phyloP scores from a whole-genome alignment of 306 rosid genomes.

The Gleditsia sinensis region DNA sequence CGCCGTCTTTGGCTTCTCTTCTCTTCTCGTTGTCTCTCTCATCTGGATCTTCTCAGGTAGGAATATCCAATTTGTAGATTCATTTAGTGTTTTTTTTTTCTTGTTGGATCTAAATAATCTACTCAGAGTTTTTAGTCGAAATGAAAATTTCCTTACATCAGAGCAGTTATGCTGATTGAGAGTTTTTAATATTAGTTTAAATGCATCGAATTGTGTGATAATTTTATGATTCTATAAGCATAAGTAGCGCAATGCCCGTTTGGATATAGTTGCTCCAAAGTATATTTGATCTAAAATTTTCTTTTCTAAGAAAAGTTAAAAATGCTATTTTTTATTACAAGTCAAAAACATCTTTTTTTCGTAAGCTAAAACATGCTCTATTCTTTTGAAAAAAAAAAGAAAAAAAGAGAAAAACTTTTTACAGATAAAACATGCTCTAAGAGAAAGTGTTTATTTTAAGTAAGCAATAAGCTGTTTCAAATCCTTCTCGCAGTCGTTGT shows the following conservation, averaged over 20 bases:
- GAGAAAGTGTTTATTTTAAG: too few relatives aligned
- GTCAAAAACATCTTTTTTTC: background rate
- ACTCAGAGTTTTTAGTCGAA: background rate
- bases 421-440: too few relatives aligned
- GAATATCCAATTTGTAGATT: background rate
- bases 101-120: background rate
- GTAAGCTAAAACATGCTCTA: too few relatives aligned
- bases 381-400: too few relatives aligned
- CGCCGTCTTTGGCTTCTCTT: background rate
- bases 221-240: too few relatives aligned
- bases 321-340: background rate
- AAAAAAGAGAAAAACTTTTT: too few relatives aligned
- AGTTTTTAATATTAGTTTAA: background rate
- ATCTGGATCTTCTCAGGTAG: constrained; percentile 74
- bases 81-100: background rate
- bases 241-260: background rate
- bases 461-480: too few relatives aligned
- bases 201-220: too few relatives aligned
- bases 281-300: background rate
- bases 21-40: constrained; percentile 34
- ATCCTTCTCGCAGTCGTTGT: background rate
- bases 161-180: background rate
- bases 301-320: background rate
- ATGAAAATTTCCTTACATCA: background rate
- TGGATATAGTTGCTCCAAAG: background rate